These are phyloP conservation scores for Lentinula edodes DNA, from an alignment of 768 basidiomycete genomes.

Conservation along the genomic window DNA sequence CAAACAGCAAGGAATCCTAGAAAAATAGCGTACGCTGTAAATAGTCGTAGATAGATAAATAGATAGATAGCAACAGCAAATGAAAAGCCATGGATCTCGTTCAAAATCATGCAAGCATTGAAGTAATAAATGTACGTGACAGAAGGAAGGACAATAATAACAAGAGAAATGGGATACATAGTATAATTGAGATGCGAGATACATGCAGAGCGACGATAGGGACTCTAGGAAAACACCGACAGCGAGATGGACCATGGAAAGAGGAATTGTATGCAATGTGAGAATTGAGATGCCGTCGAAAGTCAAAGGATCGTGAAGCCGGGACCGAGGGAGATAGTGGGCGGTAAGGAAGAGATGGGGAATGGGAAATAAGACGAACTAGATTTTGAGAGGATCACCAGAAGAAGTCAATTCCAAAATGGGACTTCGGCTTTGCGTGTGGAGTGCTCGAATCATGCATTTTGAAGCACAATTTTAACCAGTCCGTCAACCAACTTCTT, in stretches of 20 bases:
- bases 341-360: background rate
- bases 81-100: background rate
- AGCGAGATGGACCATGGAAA: background rate
- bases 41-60: background rate
- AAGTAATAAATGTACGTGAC: background rate
- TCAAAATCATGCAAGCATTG: constrained; percentile 2
- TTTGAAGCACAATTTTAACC: constrained; percentile 51
- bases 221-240: background rate
- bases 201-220: background rate
- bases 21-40: background rate
- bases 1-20: background rate
- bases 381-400: background rate
- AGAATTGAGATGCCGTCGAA: background rate
- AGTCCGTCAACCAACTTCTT: constrained; percentile 55
- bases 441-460: constrained; percentile 24
- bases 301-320: background rate
- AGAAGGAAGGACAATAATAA: no score
- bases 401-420: background rate
- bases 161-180: background rate
- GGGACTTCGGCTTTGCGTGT: background rate
- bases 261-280: background rate
- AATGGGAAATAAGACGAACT: background rate
- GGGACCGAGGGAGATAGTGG: background rate
- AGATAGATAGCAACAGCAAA: background rate
- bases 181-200: background rate